phyloP scores from a whole-genome alignment of 1,139 yeast species.

The Torulaspora pretoriensis region DNA sequence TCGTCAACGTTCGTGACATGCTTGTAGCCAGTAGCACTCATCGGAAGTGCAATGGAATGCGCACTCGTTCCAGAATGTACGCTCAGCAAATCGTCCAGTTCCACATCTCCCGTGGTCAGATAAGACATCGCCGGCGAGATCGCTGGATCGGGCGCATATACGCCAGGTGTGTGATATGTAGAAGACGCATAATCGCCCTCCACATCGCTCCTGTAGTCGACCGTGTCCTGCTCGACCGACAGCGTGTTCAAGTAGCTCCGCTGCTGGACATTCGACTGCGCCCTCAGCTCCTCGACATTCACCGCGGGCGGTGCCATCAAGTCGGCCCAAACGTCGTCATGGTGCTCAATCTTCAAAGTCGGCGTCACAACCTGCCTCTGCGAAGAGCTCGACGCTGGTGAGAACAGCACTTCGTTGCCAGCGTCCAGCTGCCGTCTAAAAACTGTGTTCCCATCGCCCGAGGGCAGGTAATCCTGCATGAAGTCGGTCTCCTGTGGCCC shows the following conservation, averaged over 20 bases:
- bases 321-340: conserved; percentile 14
- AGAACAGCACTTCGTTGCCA: conserved; percentile 11
- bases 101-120: conserved; percentile 27
- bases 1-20: conserved; percentile 24
- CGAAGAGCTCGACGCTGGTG: conserved; percentile 15
- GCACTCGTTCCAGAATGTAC: conserved; percentile 26
- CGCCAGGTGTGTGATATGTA: conserved; percentile 13
- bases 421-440: conserved; percentile 1
- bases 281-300: conserved; percentile 7
- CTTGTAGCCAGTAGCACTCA: conserved; percentile 26
- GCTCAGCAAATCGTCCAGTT: conserved; percentile 32
- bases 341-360: conserved; percentile 15
- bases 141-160: conserved; percentile 15
- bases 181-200: conserved; percentile 13
- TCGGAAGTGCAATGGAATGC: conserved; percentile 22
- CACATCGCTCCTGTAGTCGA: conserved; percentile 11
- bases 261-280: conserved; percentile 2
- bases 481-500: conserved; percentile 1
- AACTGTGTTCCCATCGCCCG: conserved; percentile 4
- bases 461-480: conserved; percentile 6
- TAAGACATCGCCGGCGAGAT: conserved; percentile 25
- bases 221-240: conserved; percentile 8
- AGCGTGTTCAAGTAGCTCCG: conserved; percentile 8
- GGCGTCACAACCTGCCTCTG: conserved; percentile 14
- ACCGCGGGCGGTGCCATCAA: conserved; percentile 9